Percentiles rank a stretch among this genome's conserved stretches.
Evolutionary conservation across 202 grass and related monocot species (phyloP).

Genomic region (Schoenoplectus triqueter): DNA sequence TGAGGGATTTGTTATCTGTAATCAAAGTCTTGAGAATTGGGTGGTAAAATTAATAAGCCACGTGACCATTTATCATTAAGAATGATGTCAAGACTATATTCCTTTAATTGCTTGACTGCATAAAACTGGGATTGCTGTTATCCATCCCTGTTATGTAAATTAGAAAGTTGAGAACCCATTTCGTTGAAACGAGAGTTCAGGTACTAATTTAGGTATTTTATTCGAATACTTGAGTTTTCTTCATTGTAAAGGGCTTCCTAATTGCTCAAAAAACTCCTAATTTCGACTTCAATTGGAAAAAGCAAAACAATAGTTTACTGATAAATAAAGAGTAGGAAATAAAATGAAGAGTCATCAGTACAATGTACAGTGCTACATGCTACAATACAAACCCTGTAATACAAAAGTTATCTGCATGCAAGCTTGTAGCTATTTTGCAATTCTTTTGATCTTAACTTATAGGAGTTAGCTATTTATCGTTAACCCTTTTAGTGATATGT

Average conservation of each 20-base stretch:
- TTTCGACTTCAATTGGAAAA: constrained; percentile 1
- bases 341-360: background rate
- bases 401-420: constrained; percentile 11
- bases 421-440: background rate
- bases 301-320: background rate
- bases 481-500: constrained; percentile 53
- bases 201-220: background rate
- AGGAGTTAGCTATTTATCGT: constrained; percentile 43
- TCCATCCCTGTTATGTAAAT: background rate
- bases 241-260: background rate
- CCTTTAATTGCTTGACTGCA: constrained; percentile 7
- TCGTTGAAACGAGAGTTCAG: background rate
- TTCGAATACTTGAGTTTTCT: background rate
- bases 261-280: background rate
- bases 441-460: constrained; percentile 25
- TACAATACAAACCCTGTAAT: background rate
- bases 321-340: background rate
- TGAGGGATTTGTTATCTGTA: background rate
- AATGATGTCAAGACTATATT: background rate
- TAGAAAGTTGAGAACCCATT: background rate
- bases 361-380: background rate
- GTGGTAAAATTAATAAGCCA: background rate
- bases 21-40: background rate
- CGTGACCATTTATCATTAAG: background rate
- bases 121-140: background rate